Evolutionary conservation across 2,329 filamentous ascomycete genomes (phyloP).

Genomic region (Clonostachys solani): DNA sequence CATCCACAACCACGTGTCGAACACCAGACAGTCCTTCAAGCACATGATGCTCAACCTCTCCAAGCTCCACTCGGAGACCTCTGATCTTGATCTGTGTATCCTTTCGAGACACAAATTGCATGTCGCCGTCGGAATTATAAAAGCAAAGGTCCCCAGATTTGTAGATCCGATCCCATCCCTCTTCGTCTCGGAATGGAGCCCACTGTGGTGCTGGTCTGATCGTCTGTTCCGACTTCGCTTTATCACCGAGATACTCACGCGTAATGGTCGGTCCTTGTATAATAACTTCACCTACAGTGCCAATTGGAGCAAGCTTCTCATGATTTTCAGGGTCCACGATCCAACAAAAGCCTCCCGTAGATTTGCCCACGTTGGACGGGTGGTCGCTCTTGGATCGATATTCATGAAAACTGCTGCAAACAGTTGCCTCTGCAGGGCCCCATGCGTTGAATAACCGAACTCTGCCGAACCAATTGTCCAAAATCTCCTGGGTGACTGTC

Average conservation of each 20-base stretch:
- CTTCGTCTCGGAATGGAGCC: neutral
- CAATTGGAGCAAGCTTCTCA: conserved; percentile 4
- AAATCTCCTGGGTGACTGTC: conserved; percentile 2
- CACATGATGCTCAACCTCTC: conserved; percentile 2
- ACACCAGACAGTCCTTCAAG: neutral
- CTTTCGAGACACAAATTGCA: conserved; percentile 2
- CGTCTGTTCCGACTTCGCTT: conserved; percentile 16
- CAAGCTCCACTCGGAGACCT: conserved; percentile 2
- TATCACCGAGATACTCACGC: conserved; percentile 39
- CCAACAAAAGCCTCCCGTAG: conserved; percentile 6
- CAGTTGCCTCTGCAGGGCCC: conserved; percentile 6
- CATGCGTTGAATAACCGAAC: conserved; percentile 5
- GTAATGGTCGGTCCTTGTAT: conserved; percentile 29
- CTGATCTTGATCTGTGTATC: conserved; percentile 4
- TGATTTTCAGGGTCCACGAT: conserved; percentile 5
- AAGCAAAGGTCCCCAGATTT: conserved; percentile 1
- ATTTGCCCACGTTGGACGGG: conserved; percentile 3
- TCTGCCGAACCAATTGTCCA: conserved; percentile 4
- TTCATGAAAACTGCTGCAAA: conserved; percentile 3
- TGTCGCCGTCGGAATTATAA: conserved; percentile 1
- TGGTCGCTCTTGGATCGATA: neutral
- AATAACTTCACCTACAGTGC: conserved; percentile 7
- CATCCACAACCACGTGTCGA: conserved; percentile 1
- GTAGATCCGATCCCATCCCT: conserved; percentile 1
- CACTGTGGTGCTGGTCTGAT: neutral